A percentile compares a stretch with the other conserved stretches of the same genome.
phyloP scores from a whole-genome alignment of 2,329 filamentous ascomycete species.

The Cladorrhinum sp. region DNA sequence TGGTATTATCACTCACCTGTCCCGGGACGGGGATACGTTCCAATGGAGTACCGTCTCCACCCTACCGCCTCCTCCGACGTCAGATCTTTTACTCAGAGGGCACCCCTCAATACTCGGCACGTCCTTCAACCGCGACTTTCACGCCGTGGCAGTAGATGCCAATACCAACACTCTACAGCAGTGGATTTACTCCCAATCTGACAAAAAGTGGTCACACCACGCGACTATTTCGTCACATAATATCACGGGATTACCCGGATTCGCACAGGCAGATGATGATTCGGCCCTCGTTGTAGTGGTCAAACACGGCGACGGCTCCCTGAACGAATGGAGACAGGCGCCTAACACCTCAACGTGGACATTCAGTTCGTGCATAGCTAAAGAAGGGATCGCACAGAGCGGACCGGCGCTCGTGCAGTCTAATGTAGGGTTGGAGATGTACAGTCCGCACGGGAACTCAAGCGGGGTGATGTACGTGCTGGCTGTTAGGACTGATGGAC shows the following conservation, averaged over 20 bases:
- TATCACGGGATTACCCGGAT: constrained; percentile 21
- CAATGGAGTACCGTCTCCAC: constrained; percentile 13
- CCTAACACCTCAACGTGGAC: constrained; percentile 17
- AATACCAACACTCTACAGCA: constrained; percentile 9
- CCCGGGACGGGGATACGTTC: constrained; percentile 9
- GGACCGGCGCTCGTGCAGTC: constrained; percentile 23
- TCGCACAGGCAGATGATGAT: constrained; percentile 22
- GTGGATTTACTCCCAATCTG: constrained; percentile 17
- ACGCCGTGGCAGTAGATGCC: constrained; percentile 12
- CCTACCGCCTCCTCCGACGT: not conserved
- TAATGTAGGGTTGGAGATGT: constrained; percentile 20
- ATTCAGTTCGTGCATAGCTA: constrained; percentile 6
- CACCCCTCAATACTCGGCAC: constrained; percentile 23
- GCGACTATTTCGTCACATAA: constrained; percentile 7
- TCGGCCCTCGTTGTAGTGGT: constrained; percentile 20
- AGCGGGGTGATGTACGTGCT: constrained; percentile 22
- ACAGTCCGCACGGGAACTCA: constrained; percentile 6
- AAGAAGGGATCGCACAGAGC: constrained; percentile 15
- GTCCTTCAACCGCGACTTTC: constrained; percentile 23
- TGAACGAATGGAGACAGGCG: constrained; percentile 21
- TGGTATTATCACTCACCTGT: constrained; percentile 13
- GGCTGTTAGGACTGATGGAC: constrained; percentile 16
- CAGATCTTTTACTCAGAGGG: no score
- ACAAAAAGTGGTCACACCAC: constrained; percentile 10
- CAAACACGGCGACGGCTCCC: constrained; percentile 20